Conservation (phyloP, 2,329 filamentous ascomycete genomes). For the Hawksworthiomyces lignivorus region DNA sequence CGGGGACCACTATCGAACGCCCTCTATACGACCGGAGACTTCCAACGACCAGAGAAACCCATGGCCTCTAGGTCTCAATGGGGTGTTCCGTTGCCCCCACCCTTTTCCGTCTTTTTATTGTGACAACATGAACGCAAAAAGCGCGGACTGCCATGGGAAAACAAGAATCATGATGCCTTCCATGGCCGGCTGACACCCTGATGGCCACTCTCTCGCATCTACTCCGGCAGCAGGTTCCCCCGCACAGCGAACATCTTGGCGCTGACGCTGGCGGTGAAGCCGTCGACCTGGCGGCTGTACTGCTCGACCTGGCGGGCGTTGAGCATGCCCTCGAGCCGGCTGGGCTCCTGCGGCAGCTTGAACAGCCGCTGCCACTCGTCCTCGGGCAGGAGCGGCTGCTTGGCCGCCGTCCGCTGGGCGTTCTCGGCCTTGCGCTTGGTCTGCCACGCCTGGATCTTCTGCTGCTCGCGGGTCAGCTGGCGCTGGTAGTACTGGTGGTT, state of each 20-base stretch:
- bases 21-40: too few species aligned
- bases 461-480: conserved; percentile 85
- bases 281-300: conserved; percentile 94
- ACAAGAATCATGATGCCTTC: background rate
- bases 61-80: too few species aligned
- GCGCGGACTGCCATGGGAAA: background rate
- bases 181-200: too few species aligned
- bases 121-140: conserved; percentile 5
- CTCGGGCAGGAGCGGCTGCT: conserved; percentile 83
- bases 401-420: conserved; percentile 70
- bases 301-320: conserved; percentile 96
- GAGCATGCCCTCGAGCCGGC: conserved; percentile 84
- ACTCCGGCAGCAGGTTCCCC: conserved; percentile 56
- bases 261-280: conserved; percentile 83
- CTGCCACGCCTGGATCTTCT: conserved; percentile 96
- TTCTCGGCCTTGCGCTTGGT: conserved; percentile 96
- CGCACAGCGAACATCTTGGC: conserved; percentile 98
- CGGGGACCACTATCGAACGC: too few species aligned
- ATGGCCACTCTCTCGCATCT: conserved; percentile 11
- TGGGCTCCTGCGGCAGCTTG: conserved; percentile 94
- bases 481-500: conserved; percentile 97
- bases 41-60: too few species aligned
- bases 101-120: conserved; percentile 5
- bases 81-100: conserved; percentile 1
- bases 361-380: conserved; percentile 98